These are phyloP conservation scores for Malus hybrid DNA, from an alignment of 331 rosid species.

Conservation along the genomic window DNA sequence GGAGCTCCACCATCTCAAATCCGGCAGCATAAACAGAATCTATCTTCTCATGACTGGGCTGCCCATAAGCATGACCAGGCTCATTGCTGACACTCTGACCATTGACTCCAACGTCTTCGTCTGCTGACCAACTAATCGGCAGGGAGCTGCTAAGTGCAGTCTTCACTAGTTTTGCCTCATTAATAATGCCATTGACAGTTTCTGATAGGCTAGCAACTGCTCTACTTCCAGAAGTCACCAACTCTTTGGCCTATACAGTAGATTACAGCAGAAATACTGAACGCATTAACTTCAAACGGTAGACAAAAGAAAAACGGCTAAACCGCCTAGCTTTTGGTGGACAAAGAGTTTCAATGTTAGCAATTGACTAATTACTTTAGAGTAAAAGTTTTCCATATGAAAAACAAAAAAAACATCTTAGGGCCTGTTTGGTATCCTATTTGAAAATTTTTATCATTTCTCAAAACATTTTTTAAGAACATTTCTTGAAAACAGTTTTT, in stretches of 20 bases:
- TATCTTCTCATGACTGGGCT: constrained; percentile 40
- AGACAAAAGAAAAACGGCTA: neutral
- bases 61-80: constrained; percentile 19
- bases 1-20: constrained; percentile 94
- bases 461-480: too few species aligned
- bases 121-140: constrained; percentile 85
- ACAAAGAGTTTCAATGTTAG: neutral
- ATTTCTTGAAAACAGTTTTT: too few species aligned
- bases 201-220: constrained; percentile 28
- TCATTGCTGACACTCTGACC: constrained; percentile 27
- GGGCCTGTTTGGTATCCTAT: too few species aligned
- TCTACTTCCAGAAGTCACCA: constrained; percentile 27
- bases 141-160: constrained; percentile 92
- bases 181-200: constrained; percentile 42
- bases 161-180: constrained; percentile 69
- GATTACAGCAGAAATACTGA: neutral
- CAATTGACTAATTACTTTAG: neutral
- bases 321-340: neutral
- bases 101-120: constrained; percentile 28
- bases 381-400: neutral
- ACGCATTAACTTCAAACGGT: neutral
- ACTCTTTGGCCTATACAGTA: constrained; percentile 53
- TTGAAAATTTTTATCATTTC: too few species aligned
- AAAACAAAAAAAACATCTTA: too few species aligned
- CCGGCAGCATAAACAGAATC: constrained; percentile 81